Conservation (phyloP, 1,284 basidiomycete genomes). For the Thecaphora thlaspeos region DNA sequence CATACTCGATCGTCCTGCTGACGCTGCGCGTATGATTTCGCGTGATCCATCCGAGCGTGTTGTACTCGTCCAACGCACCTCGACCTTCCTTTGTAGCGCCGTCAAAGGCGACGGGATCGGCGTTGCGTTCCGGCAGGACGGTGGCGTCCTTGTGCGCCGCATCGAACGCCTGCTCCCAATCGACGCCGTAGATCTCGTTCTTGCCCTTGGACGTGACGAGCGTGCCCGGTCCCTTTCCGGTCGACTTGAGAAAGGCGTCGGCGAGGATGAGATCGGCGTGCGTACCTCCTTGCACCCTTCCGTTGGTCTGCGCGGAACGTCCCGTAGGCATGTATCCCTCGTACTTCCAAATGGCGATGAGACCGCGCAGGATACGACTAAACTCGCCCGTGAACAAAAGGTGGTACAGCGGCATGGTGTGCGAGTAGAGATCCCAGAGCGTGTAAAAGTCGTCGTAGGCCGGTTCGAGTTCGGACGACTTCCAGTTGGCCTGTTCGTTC, state of each 20-base stretch:
- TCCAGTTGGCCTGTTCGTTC: background rate
- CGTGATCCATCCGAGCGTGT: slow-evolving; percentile 44
- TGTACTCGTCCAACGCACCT: slow-evolving; percentile 41
- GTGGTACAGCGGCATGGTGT: background rate
- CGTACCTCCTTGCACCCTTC: slow-evolving; percentile 28
- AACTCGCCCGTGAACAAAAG: background rate
- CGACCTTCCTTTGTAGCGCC: slow-evolving; percentile 21
- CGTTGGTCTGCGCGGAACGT: slow-evolving; percentile 59
- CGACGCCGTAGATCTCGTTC: slow-evolving; percentile 30
- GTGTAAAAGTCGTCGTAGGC: background rate
- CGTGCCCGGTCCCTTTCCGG: slow-evolving; percentile 12
- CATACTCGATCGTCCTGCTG: slow-evolving; percentile 29
- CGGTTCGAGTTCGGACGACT: background rate
- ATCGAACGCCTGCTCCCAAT: slow-evolving; percentile 41
- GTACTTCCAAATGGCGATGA: slow-evolving; percentile 65
- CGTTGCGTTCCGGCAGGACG: slow-evolving; percentile 9
- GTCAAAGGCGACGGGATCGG: slow-evolving; percentile 11
- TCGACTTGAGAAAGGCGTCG: slow-evolving; percentile 50
- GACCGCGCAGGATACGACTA: background rate
- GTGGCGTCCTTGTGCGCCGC: slow-evolving; percentile 45
- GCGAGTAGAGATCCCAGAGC: background rate
- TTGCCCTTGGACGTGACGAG: slow-evolving; percentile 22
- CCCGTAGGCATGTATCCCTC: slow-evolving; percentile 52
- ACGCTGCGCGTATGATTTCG: slow-evolving; percentile 25
- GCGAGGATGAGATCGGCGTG: slow-evolving; percentile 53